Evolutionary conservation across 176 grass and related monocot species (phyloP).

Genomic region (Rhynchospora tenuis): DNA sequence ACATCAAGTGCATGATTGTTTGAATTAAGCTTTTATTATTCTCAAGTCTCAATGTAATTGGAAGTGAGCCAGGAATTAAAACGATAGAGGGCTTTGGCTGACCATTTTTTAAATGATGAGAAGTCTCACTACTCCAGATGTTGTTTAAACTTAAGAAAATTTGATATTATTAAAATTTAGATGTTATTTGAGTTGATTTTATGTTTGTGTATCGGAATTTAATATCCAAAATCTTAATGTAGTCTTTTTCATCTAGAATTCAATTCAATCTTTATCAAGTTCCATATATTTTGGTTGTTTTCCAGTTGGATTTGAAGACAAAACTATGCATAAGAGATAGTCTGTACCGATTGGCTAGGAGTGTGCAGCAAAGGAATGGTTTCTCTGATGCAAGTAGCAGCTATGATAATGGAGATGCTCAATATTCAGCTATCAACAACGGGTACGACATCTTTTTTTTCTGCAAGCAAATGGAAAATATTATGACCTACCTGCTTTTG

Average conservation of each 20-base stretch:
- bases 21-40: conserved; percentile 4
- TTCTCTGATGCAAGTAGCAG: conserved; percentile 37
- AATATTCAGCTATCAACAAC: conserved; percentile 31
- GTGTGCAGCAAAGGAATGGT: conserved; percentile 59
- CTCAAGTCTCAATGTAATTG: not conserved
- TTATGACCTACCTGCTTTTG: not conserved
- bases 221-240: conserved; percentile 18
- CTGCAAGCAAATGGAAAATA: not conserved
- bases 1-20: not conserved
- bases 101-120: not conserved
- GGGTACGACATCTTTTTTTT: not conserved
- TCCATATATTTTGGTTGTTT: not conserved
- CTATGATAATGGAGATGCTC: conserved; percentile 44
- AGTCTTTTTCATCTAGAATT: conserved; percentile 18
- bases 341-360: conserved; percentile 89
- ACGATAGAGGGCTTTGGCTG: not conserved
- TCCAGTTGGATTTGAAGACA: conserved; percentile 81
- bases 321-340: conserved; percentile 92
- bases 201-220: not conserved
- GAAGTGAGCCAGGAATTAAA: not conserved
- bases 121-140: not conserved
- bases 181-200: not conserved
- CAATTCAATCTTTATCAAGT: conserved; percentile 24
- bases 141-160: not conserved
- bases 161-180: not conserved